Base-by-base conservation (phyloP, 1,284 basidiomycete species). In the Tilletia caries region DNA sequence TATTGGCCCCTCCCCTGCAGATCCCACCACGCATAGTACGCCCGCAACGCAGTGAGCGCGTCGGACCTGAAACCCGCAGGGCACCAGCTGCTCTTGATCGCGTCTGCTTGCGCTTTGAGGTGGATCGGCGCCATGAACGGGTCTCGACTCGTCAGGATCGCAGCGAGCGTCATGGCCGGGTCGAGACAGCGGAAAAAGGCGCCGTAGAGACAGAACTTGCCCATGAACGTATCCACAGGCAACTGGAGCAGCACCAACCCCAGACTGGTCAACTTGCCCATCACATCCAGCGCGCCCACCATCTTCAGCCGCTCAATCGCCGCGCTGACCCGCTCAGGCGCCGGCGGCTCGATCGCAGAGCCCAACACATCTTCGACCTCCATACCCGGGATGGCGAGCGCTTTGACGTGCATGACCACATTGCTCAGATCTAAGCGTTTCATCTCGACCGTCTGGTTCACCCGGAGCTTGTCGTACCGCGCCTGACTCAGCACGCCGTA, bases 371-470 rank as follows among this genome's bases (percentile, higher is more conserved):
- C 90, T 81, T 96, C 92, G 23, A 92, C 92, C 41, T 88, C 86
- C 89, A 94, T 90, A 66, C 89, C 89, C 5, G 93, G 91, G 82
- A 97, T 92, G 80, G 94, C 91, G 62, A 97, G 88, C n/a, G 94
- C 95, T 80, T 96, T 98, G 85, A 98, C 89, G 82, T 95, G 94
- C 95, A 82, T 89, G 76, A 81, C 80, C 25, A 81, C 78, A 67
- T 82, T 81, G 68, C 79, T 82, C 52, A 83, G 73, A 68, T 83
- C 81, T 18, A 74, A 73, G 37, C 94, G 88, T 84, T 93, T 94
- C 93, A 98, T 98, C 85, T 97, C 95, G 48, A 97, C 95, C 0
- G 90, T 91, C 84, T 95, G 93, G 80, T 96, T 91, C 43, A 92
- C 88, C 70, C 89, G 87, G 60, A 97, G 86, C 15, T 86, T 84